A percentile compares a stretch with the other conserved stretches of the same genome.
These are phyloP conservation scores for Excoecaria agallocha DNA, from an alignment of 345 rosid species.

Conservation along the genomic window DNA sequence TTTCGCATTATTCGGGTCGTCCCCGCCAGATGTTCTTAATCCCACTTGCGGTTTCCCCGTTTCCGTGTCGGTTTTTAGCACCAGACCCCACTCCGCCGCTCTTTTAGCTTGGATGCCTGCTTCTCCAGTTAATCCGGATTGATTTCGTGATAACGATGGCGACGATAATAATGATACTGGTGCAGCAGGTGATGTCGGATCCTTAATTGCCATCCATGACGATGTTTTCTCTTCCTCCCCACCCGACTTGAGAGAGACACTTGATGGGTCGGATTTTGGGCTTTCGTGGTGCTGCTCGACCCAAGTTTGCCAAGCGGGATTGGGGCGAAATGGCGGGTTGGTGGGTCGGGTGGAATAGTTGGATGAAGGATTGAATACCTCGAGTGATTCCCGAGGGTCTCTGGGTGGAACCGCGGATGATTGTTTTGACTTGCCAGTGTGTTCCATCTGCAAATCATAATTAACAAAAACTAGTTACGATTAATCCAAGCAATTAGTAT, in stretches of 20 bases:
- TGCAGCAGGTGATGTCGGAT: slow-evolving; percentile 24
- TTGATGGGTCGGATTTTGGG: slow-evolving; percentile 2
- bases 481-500: no score
- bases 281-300: slow-evolving; percentile 19
- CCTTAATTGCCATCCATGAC: slow-evolving; percentile 95
- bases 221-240: slow-evolving; percentile 57
- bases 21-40: slow-evolving; percentile 80
- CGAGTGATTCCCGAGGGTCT: slow-evolving; percentile 82
- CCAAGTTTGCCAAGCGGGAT: slow-evolving; percentile 51
- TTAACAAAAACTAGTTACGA: neutral
- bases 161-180: slow-evolving; percentile 16
- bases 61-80: slow-evolving; percentile 66
- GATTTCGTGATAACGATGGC: slow-evolving; percentile 2
- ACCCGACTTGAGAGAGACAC: slow-evolving; percentile 31
- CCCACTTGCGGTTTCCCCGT: slow-evolving; percentile 81
- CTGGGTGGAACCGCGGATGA: slow-evolving; percentile 41
- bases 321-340: slow-evolving; percentile 48
- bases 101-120: slow-evolving; percentile 65
- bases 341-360: slow-evolving; percentile 46
- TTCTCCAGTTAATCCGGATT: slow-evolving; percentile 30
- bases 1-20: slow-evolving; percentile 41
- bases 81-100: slow-evolving; percentile 99
- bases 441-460: slow-evolving; percentile 39
- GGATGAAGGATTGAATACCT: slow-evolving; percentile 70
- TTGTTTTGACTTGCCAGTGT: slow-evolving; percentile 41